Conservation (phyloP, 805 yeast genomes). For the Saturnispora hagleri region DNA sequence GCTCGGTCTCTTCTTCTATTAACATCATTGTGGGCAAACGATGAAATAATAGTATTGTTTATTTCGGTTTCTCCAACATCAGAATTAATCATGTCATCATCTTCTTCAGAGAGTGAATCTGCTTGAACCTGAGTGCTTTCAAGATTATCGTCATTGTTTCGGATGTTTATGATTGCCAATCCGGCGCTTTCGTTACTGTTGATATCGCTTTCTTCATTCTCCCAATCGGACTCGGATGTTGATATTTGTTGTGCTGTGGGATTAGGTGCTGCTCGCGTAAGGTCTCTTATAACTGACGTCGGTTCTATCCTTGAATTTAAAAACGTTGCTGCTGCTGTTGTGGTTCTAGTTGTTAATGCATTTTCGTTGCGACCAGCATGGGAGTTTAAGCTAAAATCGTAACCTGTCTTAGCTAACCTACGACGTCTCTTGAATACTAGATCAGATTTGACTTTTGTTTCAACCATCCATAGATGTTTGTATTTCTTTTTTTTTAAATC, state of each 20-base stretch:
- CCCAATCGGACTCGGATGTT: constrained; percentile 3
- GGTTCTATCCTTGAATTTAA: not conserved
- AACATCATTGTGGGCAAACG: not conserved
- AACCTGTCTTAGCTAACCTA: constrained; percentile 9
- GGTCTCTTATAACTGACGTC: not conserved
- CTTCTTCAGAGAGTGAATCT: constrained; percentile 12
- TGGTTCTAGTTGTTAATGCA: not conserved
- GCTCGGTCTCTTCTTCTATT: constrained; percentile 14
- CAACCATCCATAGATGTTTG: not conserved
- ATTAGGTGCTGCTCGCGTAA: not conserved
- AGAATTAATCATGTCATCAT: not conserved
- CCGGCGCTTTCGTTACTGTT: not conserved
- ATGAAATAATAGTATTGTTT: constrained; percentile 17
- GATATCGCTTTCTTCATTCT: not conserved
- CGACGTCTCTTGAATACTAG: constrained; percentile 26
- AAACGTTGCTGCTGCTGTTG: not conserved
- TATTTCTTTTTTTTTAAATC: not conserved
- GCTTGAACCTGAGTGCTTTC: not conserved
- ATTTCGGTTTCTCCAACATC: constrained; percentile 4
- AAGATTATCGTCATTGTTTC: not conserved
- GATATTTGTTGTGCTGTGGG: not conserved
- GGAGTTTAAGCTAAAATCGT: not conserved
- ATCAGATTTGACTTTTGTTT: constrained; percentile 18
- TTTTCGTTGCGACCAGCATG: not conserved
- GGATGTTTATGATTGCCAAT: not conserved